phyloP scores from a whole-genome alignment of 805 yeast species.

The Yamadazyma akitaensis region DNA sequence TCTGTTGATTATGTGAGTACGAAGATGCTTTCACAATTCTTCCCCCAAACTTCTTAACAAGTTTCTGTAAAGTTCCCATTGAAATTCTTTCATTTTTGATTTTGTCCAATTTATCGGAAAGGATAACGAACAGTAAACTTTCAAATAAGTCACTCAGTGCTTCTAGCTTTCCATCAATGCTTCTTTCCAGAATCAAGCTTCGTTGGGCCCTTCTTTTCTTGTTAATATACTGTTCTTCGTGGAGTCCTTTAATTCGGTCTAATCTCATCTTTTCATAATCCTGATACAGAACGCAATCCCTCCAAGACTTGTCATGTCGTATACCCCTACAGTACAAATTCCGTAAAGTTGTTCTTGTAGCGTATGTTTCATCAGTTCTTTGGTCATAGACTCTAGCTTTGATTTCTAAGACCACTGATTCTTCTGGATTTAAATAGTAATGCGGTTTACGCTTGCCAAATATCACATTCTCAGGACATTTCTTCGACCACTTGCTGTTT shows the following conservation, averaged over 20 bases:
- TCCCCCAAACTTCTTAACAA: constrained; percentile 53
- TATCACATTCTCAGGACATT: constrained; percentile 24
- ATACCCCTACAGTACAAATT: constrained; percentile 71
- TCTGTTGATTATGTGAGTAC: constrained; percentile 5
- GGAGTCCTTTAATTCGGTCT: constrained; percentile 20
- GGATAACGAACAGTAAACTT: constrained; percentile 46
- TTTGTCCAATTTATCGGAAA: constrained; percentile 45
- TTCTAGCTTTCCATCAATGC: not conserved
- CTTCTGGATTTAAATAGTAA: constrained; percentile 75
- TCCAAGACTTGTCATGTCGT: constrained; percentile 65
- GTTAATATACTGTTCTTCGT: constrained; percentile 28
- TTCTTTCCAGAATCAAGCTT: constrained; percentile 11
- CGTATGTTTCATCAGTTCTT: constrained; percentile 44
- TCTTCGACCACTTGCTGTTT: constrained; percentile 42
- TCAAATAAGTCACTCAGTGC: constrained; percentile 36
- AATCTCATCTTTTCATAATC: constrained; percentile 47
- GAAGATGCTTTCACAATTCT: constrained; percentile 20
- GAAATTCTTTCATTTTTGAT: constrained; percentile 25
- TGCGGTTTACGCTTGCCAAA: constrained; percentile 65
- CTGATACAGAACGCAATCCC: constrained; percentile 49
- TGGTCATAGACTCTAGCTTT: constrained; percentile 73
- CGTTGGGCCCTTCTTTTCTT: constrained; percentile 20
- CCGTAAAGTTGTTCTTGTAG: constrained; percentile 66
- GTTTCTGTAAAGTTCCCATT: constrained; percentile 31
- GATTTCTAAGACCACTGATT: constrained; percentile 76